Evolutionary conservation across 2,329 filamentous ascomycete genomes (phyloP).

Genomic region (Fusarium sp.): DNA sequence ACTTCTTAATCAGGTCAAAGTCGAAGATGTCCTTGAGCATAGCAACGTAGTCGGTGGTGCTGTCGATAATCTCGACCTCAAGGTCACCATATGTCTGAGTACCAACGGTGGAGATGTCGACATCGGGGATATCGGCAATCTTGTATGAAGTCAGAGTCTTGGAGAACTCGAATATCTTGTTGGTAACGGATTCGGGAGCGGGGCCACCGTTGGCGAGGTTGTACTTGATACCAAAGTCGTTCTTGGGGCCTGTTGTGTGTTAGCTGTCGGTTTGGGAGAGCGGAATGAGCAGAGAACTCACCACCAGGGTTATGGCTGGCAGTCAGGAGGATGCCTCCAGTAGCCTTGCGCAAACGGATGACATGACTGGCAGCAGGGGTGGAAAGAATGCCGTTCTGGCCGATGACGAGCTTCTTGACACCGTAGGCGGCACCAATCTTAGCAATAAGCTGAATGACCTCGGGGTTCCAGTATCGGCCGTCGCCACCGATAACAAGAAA

Average conservation of each 20-base stretch:
- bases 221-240: constrained; percentile 99
- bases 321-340: constrained; percentile 94
- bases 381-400: constrained; percentile 94
- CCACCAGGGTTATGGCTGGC: constrained; percentile 98
- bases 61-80: constrained; percentile 96
- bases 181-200: constrained; percentile 93
- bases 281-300: constrained; percentile 54
- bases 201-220: constrained; percentile 96
- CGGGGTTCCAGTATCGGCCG: constrained; percentile 96
- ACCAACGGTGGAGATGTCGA: constrained; percentile 86
- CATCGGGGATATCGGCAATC: constrained; percentile 83
- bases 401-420: constrained; percentile 98
- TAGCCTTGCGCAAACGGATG: constrained; percentile 93
- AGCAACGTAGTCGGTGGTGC: constrained; percentile 86
- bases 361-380: constrained; percentile 96
- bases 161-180: constrained; percentile 95
- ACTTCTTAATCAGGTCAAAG: constrained; percentile 93
- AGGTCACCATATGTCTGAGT: constrained; percentile 84
- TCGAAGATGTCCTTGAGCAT: constrained; percentile 99
- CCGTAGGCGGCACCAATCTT: constrained; percentile 97
- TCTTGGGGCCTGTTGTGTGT: constrained; percentile 73
- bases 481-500: constrained; percentile 98
- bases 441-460: constrained; percentile 95
- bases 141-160: constrained; percentile 94
- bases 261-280: background rate